A percentile compares a stretch with the other conserved stretches of the same genome.
Conservation (phyloP, 1,284 basidiomycete species). For the Pisolithus thermaeus region DNA sequence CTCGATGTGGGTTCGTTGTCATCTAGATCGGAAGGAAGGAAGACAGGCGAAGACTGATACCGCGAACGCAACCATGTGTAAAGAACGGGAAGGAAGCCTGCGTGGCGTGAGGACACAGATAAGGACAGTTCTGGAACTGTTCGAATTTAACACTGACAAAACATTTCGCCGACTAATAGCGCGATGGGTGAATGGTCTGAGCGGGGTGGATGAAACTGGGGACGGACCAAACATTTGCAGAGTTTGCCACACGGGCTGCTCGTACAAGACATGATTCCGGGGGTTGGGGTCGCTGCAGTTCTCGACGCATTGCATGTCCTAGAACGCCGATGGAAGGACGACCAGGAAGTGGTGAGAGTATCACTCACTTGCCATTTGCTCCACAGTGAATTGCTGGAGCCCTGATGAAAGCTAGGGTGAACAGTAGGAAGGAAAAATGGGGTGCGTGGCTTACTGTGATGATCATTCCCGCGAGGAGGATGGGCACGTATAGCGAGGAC, state of each 20-base stretch:
- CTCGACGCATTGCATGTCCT: constrained; percentile 96
- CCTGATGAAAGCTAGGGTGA: constrained; percentile 35
- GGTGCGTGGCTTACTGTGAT: constrained; percentile 48
- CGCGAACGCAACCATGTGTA: constrained; percentile 56
- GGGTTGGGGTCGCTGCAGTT: constrained; percentile 66
- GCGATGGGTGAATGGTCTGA: constrained; percentile 31
- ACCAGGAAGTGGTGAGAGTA: not conserved
- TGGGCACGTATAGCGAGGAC: constrained; percentile 41
- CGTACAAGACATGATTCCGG: constrained; percentile 63
- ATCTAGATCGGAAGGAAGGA: constrained; percentile 49
- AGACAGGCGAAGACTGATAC: constrained; percentile 44
- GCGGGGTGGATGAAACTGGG: constrained; percentile 14
- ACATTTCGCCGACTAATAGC: constrained; percentile 77
- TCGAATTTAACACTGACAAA: constrained; percentile 57
- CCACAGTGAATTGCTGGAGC: constrained; percentile 76
- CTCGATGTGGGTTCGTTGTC: constrained; percentile 33
- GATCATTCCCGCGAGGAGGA: constrained; percentile 73
- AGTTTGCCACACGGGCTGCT: constrained; percentile 92
- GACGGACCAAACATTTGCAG: constrained; percentile 87
- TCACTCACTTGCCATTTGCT: constrained; percentile 67
- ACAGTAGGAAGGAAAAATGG: not conserved
- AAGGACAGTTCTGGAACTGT: constrained; percentile 10
- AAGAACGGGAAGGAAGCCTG: constrained; percentile 80
- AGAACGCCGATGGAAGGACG: constrained; percentile 8
- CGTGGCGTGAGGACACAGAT: constrained; percentile 23